phyloP scores from a whole-genome alignment of 192 early-diverging fungal species.

The Podochytrium sp. region DNA sequence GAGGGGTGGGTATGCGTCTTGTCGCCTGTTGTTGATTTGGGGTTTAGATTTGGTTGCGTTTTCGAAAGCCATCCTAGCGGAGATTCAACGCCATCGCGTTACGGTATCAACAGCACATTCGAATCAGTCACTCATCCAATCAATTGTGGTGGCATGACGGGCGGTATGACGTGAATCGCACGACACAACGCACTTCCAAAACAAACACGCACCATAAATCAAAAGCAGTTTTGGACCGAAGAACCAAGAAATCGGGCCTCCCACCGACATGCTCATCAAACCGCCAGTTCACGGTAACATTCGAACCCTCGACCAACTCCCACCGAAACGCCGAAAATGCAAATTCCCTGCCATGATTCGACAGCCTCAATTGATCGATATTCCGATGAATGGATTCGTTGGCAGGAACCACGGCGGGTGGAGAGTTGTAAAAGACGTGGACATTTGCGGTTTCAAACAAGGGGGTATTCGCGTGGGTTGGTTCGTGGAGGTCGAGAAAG shows the following conservation, averaged over 20 bases:
- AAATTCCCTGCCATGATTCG: neutral
- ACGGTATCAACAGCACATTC: too few species aligned
- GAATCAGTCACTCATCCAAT: too few species aligned
- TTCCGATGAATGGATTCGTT: neutral
- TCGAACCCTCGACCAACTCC: constrained; percentile 5
- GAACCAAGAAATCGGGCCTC: neutral
- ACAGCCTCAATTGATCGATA: neutral
- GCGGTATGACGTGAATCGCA: too few species aligned
- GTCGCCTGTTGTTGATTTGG: neutral
- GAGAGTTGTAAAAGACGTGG: constrained; percentile 20
- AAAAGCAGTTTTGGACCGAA: neutral
- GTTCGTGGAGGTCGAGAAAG: neutral
- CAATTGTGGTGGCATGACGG: too few species aligned
- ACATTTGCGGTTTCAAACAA: neutral
- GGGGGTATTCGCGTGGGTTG: neutral
- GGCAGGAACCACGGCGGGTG: neutral
- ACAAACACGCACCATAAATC: constrained; percentile 15
- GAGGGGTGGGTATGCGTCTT: neutral
- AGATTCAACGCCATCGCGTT: too few species aligned
- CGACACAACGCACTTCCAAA: neutral
- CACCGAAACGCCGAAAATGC: neutral
- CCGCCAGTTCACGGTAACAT: constrained; percentile 11
- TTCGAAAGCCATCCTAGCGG: too few species aligned
- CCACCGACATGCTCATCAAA: neutral
- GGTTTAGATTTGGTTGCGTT: too few species aligned